Evolutionary conservation across 768 basidiomycete genomes (phyloP).

Genomic region (Boletus barrowsii): DNA sequence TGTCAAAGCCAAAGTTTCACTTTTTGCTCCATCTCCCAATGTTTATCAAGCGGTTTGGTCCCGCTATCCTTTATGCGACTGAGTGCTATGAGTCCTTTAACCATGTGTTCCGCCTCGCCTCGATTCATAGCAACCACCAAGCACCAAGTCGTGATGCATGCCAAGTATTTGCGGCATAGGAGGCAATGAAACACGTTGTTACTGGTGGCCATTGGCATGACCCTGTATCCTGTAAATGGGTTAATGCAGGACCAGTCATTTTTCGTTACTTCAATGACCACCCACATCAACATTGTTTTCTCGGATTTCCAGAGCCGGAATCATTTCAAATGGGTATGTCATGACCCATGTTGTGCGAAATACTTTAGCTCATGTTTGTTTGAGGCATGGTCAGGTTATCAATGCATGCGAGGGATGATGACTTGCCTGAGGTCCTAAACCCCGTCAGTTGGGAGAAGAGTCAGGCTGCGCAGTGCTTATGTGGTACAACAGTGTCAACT

Average conservation of each 20-base stretch:
- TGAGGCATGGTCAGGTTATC: no score
- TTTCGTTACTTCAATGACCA: background rate
- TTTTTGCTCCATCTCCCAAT: constrained; percentile 28
- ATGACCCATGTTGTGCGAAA: no score
- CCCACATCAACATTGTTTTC: background rate
- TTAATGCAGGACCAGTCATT: background rate
- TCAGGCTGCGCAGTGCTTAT: no score
- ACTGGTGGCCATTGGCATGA: constrained; percentile 16
- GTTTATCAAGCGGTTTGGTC: constrained; percentile 28
- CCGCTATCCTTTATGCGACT: constrained; percentile 28
- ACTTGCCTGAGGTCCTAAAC: no score
- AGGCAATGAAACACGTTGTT: constrained; percentile 11
- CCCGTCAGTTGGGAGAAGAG: no score
- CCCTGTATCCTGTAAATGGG: background rate
- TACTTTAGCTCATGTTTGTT: no score
- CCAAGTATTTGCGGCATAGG: constrained; percentile 4
- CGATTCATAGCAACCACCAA: constrained; percentile 30
- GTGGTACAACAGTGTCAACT: no score
- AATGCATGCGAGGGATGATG: no score
- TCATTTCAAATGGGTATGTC: no score
- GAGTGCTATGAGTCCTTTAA: constrained; percentile 30
- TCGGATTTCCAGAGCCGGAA: background rate
- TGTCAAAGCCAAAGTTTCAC: constrained; percentile 32
- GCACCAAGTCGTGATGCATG: constrained; percentile 28
- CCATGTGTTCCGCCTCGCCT: constrained; percentile 23